Percentiles rank a stretch among this genome's conserved stretches.
These are phyloP conservation scores for Basidiobolus meristosporus DNA, from an alignment of 371 early-diverging fungal species.

Conservation along the genomic window DNA sequence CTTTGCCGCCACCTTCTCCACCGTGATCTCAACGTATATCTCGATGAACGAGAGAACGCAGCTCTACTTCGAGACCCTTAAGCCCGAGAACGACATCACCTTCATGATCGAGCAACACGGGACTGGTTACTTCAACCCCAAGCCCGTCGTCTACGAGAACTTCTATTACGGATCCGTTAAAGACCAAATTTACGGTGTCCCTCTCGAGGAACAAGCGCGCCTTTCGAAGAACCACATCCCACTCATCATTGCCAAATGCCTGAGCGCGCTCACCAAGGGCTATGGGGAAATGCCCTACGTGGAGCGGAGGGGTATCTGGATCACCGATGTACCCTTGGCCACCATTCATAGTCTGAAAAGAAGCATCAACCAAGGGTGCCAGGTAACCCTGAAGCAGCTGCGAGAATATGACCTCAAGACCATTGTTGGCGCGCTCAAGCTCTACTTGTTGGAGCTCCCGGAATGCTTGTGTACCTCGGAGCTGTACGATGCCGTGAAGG, in stretches of 20 bases:
- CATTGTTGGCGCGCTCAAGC: constrained; percentile 36
- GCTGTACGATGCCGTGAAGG: constrained; percentile 47
- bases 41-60: constrained; percentile 37
- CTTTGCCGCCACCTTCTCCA: constrained; percentile 31
- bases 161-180: constrained; percentile 33
- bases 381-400: constrained; percentile 24
- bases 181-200: constrained; percentile 59
- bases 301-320: constrained; percentile 28
- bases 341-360: constrained; percentile 39
- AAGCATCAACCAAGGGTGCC: constrained; percentile 27
- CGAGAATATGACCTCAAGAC: constrained; percentile 27
- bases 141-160: constrained; percentile 44
- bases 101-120: constrained; percentile 55
- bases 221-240: constrained; percentile 32
- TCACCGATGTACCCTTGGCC: constrained; percentile 27
- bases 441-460: constrained; percentile 51
- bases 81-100: constrained; percentile 53
- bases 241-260: constrained; percentile 22
- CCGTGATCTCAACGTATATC: constrained; percentile 28
- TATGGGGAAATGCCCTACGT: constrained; percentile 2
- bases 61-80: constrained; percentile 48
- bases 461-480: constrained; percentile 43
- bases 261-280: constrained; percentile 24
- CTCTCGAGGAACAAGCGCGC: constrained; percentile 41
- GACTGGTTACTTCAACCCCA: constrained; percentile 45